Base-by-base conservation (phyloP, 768 basidiomycete genomes). In the Trametes elegans region DNA sequence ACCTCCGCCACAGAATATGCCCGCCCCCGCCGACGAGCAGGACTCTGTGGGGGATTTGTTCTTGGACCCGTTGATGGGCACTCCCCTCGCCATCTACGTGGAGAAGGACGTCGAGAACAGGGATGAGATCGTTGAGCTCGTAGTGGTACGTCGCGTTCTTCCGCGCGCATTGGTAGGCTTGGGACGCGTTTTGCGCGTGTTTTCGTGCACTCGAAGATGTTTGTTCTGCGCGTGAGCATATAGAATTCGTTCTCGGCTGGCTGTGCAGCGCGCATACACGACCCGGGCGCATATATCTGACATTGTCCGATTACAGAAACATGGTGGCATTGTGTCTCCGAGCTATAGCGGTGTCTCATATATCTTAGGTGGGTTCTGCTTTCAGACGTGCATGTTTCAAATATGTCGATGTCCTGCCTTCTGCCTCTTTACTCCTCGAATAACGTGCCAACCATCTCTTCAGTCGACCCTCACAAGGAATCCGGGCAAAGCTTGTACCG, bases 401-500 rank as follows among this genome's bases (percentile, higher is more conserved):
- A 34, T 34, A 23, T 34, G 18, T 14, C 9, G 21, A 10, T 14
- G 18, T 26, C 18, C 14, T 14, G 9, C 18, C 3, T 23, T 19
- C 18, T 46, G 6, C 18, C 18, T 2, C 45, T 46, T 18, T 21
- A 29, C 7, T 11, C 31, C 29, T 23, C 13, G 8, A n/a, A n/a
- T n/a, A n/a, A n/a, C n/a, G n/a, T n/a, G n/a, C n/a, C n/a, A n/a
- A n/a, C n/a, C n/a, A n/a, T 10, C 28, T 13, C 42, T 11, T 19
- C 60, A 93, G 91, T 93, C 53, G 86, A 92, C 62, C 86, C 91
- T 3, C 79, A 83, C 61, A 88, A 85, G 62, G 76, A 82, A 47
- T 88, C 88, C 6, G 91, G 91, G 3, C 90, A 92, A 67, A 90
- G 84, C 63, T 69, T 93, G 3, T 91, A 82, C 69, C 81, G 88